Evolutionary conservation across 768 basidiomycete genomes (phyloP), one percentile per base, ranked within the genome.

Genomic region (Paxillus ammoniavirescens): DNA sequence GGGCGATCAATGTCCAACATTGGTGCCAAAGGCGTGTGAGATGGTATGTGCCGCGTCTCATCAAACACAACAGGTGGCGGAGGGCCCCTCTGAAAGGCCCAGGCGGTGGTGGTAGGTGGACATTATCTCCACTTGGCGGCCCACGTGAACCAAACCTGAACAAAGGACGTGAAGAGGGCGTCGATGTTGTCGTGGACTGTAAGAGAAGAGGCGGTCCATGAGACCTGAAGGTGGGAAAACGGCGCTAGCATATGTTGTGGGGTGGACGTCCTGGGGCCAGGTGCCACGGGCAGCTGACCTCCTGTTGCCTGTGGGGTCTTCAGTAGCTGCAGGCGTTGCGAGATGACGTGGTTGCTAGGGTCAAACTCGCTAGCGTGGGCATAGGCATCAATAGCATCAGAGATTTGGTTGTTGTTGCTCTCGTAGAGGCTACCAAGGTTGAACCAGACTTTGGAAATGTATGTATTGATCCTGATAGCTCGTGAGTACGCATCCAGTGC

Each of bases 321-420:
- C 52, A 98, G 71, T 9, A 97, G 70, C 61, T 82, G 78, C 15
- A 97, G 73, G 2, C 95, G 82, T 57, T 89, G 86, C 26, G 88
- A 83, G 69, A 98, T 95, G 28, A 87, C 82, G 40, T 76, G 73
- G 65, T 98, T 98, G 53, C 70, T 73, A 0, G 95, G 93, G 67
- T 98, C 97, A 42, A 98, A 84, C 69, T 98, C 95, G 53, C 87
- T 86, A 0, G 96, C 96, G 37, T 95, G 84, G 10, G 92, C 91
- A 65, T 99, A 99, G 2, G 97, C 97, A 61, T 99, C 96, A 66
- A 98, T 98, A 30, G 97, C 96, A 69, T 99, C 97, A 38, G 89
- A 89, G 67, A 98, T 93, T 72, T 98, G 97, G 66, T 98, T 98
- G 75, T 98, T 98, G 78, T 96, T 98, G 60, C 89, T 91, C 73